Evolutionary conservation across 208 protist genomes (phyloP), one percentile per base, ranked within the genome.

Genomic region (Porcisia hertigi): DNA sequence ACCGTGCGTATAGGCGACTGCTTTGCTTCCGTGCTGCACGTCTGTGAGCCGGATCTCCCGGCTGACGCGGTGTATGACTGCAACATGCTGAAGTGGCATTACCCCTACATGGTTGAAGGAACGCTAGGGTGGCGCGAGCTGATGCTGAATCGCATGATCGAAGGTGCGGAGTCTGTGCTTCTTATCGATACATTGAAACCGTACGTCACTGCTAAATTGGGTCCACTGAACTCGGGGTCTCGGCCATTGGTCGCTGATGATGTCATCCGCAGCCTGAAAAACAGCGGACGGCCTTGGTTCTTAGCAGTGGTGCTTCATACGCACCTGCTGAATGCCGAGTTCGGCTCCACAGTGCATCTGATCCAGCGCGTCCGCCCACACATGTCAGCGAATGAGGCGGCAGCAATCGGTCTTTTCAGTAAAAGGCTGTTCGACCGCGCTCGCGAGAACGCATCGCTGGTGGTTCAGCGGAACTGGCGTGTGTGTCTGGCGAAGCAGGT

Each of bases 61-160:
- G 67, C 84, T 25, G 87, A 94, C 55, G 87, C 91, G 7, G 82
- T 76, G 59, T 97, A 92, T 80, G 92, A 94, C 83, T 83, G 70
- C 65, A 88, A 91, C 72, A 96, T 96, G 88, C 89, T 94, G 60
- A 94, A 91, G 73, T 97, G 93, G 93, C 88, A 91, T 55, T 97
- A 96, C 77, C 86, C 90, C 7, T 95, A 90, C 76, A 85, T 88
- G 55, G 73, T 96, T 30, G 86, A 90, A 23, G 93, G 93, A 43
- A 87, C 69, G 9, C 80, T 84, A 34, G 93, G 91, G 2, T 73
- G 88, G 45, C 83, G 89, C 20, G 90, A 94, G 80, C 72, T 94
- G 6, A 83, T 94, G 78, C 82, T 96, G 20, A 91, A 95, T 73
- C 86, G 88, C 60, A 95, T 96, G 91, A 76, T 96, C 54, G 87